Evolutionary conservation across 768 basidiomycete genomes (phyloP).

Genomic region (Termitomyces sp.): DNA sequence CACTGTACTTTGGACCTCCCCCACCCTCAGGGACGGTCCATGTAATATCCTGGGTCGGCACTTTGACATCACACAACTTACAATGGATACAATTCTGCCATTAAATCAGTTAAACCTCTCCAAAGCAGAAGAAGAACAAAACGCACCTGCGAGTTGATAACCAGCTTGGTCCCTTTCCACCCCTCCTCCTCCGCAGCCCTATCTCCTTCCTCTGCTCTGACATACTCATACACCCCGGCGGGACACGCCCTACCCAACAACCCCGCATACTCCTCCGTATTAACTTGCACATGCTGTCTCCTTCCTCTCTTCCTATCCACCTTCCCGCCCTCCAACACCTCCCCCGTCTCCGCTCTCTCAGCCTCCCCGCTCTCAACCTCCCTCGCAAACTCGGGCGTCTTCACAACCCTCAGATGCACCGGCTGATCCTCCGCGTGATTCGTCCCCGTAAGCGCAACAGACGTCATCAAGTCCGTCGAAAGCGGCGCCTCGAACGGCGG

Average conservation of each 20-base stretch:
- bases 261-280: slow-evolving; percentile 80
- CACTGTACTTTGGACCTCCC: slow-evolving; percentile 95
- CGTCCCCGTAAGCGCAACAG: slow-evolving; percentile 85
- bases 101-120: neutral
- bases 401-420: slow-evolving; percentile 73
- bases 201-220: slow-evolving; percentile 54
- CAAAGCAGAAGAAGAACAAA: neutral
- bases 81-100: slow-evolving; percentile 87
- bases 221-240: slow-evolving; percentile 96
- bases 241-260: slow-evolving; percentile 89
- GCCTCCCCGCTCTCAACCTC: slow-evolving; percentile 18
- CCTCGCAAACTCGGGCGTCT: slow-evolving; percentile 25
- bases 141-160: slow-evolving; percentile 94
- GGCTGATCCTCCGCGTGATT: slow-evolving; percentile 98
- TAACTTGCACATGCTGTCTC: slow-evolving; percentile 67
- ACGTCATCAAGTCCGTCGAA: slow-evolving; percentile 91
- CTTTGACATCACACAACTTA: slow-evolving; percentile 95
- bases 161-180: slow-evolving; percentile 81
- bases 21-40: slow-evolving; percentile 98
- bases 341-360: slow-evolving; percentile 18
- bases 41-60: slow-evolving; percentile 93
- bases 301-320: slow-evolving; percentile 42
- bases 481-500: slow-evolving; percentile 85
- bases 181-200: slow-evolving; percentile 37
- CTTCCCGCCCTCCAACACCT: slow-evolving; percentile 18